phyloP scores from a whole-genome alignment of 129 eudicot genomes.

The Ambrosia artemisiifolia region DNA sequence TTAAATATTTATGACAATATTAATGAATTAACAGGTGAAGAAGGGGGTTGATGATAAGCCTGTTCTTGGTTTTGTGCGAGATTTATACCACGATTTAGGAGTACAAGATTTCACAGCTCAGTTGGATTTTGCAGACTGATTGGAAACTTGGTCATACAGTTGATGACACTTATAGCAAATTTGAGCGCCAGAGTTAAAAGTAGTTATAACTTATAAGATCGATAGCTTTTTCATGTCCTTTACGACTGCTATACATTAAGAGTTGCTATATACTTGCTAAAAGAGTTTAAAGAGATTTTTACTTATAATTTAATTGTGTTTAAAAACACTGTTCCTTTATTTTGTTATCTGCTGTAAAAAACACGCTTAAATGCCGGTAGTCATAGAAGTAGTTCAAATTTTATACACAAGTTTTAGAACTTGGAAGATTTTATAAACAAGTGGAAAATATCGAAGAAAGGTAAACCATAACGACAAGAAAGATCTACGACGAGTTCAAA shows the following conservation, averaged over 20 bases:
- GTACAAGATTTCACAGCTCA: conserved; percentile 77
- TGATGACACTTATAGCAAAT: not conserved
- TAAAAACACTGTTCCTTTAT: not conserved
- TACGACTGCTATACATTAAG: not conserved
- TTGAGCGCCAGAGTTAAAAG: conserved; percentile 4
- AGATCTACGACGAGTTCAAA: conserved; percentile 45
- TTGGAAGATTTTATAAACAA: no score
- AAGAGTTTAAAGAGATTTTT: not conserved
- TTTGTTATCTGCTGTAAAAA: not conserved
- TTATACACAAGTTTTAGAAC: no score
- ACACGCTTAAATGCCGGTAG: not conserved
- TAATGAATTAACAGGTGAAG: conserved; percentile 52
- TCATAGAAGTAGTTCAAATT: not conserved
- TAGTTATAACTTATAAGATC: not conserved
- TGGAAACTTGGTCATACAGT: not conserved
- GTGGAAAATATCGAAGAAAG: not conserved
- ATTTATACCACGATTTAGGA: conserved; percentile 85
- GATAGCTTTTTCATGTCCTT: not conserved
- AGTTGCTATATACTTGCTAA: not conserved
- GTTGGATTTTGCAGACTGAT: conserved; percentile 29
- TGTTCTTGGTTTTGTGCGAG: conserved; percentile 62
- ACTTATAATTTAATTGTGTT: not conserved
- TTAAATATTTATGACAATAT: not conserved
- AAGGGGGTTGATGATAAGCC: conserved; percentile 58
- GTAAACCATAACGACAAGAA: conserved; percentile 29